Evolutionary conservation across 2,329 filamentous ascomycete species (phyloP).

Genomic region (Arthrobotrys sphaeroides): DNA sequence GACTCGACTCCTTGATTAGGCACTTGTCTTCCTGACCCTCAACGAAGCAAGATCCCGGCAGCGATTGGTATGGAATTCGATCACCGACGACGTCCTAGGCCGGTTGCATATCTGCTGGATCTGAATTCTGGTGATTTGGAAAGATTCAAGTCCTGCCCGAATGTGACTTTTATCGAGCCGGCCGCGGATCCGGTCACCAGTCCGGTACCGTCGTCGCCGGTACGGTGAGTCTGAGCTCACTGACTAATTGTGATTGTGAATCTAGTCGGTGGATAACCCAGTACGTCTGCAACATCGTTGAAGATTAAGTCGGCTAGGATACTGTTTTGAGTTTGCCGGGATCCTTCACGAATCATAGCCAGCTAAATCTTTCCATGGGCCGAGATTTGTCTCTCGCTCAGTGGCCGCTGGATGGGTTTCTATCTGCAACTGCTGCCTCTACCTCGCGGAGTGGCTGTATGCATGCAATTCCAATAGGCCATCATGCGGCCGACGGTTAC

Average conservation of each 20-base stretch:
- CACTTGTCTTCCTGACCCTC: constrained; percentile 23
- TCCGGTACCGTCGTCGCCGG: neutral
- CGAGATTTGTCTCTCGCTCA: constrained; percentile 24
- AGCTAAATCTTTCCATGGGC: constrained; percentile 34
- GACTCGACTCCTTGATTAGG: constrained; percentile 45
- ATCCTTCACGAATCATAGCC: constrained; percentile 38
- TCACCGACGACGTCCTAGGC: constrained; percentile 40
- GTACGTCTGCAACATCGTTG: constrained; percentile 8
- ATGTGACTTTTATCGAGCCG: constrained; percentile 17
- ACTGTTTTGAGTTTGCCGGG: constrained; percentile 37
- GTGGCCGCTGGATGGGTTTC: constrained; percentile 31
- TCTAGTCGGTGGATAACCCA: constrained; percentile 8
- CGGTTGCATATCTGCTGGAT: constrained; percentile 51
- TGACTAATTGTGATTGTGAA: constrained; percentile 22
- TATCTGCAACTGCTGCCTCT: neutral
- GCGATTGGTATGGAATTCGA: constrained; percentile 53
- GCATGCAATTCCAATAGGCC: constrained; percentile 3
- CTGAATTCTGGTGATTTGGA: constrained; percentile 22
- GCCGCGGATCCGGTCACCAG: constrained; percentile 14
- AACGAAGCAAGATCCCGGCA: constrained; percentile 23
- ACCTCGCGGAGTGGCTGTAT: neutral
- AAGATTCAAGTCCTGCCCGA: constrained; percentile 4
- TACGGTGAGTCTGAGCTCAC: too few relatives aligned
- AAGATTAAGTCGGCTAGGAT: constrained; percentile 33
- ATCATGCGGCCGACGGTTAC: constrained; percentile 1